Base-by-base conservation (phyloP, 2,329 filamentous ascomycete species). In the Xylaria sp. region DNA sequence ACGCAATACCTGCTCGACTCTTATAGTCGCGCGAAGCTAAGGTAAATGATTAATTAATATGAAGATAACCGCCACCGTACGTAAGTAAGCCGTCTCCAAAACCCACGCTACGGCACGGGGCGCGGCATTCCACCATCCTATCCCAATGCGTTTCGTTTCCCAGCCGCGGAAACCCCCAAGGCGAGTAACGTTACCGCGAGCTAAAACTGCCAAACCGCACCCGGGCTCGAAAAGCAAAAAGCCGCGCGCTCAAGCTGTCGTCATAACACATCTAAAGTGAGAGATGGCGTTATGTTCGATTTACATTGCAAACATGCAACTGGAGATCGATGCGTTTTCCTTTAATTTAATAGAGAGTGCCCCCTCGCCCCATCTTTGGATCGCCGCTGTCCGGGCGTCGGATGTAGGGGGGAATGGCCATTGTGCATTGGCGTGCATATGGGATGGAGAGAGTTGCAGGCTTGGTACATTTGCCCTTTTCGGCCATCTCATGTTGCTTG, bases 1-100 rank as follows among this genome's bases (percentile, higher is more conserved):
- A 11, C 51, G 15, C 46, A 54, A 29, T 19, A 29, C 23, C 52
- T 11, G 38, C 23, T 55, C 15, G 38, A 52, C 52, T 11, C 15
- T 58, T 41, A 37, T 54, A 19, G 51, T 56, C 44, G 27, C 40
- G n/a, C 40, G 51, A 21, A 48, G 56, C 60, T 54, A 59, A 55
- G 31, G 21, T 21, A n/a, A 51, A 31, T n/a, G n/a, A n/a, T 49
- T 62, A 51, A 62, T 62, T 62, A 62, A 59, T 55, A 62, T 62
- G 60, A 62, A 54, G 19, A n/a, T n/a, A n/a, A n/a, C n/a, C n/a
- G n/a, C n/a, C n/a, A n/a, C n/a, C n/a, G n/a, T n/a, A n/a, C n/a
- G n/a, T n/a, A n/a, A n/a, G 27, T 44, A 31, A 27, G 17, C 43
- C 4, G 40, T 51, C 60, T 55, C 55, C 55, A 55, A 62, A 29